A percentile compares a stretch with the other conserved stretches of the same genome.
Conservation (phyloP, 345 rosid species). For the Eucalyptus curtisii region DNA sequence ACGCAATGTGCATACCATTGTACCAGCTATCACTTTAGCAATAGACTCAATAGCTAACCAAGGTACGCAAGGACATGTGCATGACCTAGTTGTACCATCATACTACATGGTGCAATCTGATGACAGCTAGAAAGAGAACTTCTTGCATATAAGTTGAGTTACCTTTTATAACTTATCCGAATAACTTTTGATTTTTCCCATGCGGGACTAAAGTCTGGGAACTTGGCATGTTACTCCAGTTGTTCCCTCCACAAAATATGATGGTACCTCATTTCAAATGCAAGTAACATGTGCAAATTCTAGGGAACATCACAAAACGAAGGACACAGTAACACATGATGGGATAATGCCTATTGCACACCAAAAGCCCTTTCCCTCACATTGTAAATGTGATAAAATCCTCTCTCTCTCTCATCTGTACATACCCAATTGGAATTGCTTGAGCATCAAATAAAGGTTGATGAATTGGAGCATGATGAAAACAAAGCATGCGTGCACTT, state of each 20-base stretch:
- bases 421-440: background rate
- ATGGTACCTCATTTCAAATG: background rate
- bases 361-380: background rate
- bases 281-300: background rate
- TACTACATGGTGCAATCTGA: background rate
- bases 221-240: background rate
- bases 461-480: background rate
- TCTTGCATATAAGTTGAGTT: background rate
- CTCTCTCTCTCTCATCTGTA: background rate
- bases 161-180: background rate
- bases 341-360: background rate
- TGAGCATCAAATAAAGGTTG: background rate
- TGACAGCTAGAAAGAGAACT: background rate
- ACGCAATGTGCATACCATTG: background rate
- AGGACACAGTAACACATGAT: background rate
- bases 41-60: background rate
- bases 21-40: background rate
- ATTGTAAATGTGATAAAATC: background rate
- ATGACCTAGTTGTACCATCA: background rate
- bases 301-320: background rate
- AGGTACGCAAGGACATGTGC: background rate
- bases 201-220: background rate
- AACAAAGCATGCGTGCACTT: background rate
- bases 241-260: background rate
- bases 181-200: background rate